Base-by-base conservation (phyloP, 2,329 filamentous ascomycete genomes). In the Colletotrichum paranaense region DNA sequence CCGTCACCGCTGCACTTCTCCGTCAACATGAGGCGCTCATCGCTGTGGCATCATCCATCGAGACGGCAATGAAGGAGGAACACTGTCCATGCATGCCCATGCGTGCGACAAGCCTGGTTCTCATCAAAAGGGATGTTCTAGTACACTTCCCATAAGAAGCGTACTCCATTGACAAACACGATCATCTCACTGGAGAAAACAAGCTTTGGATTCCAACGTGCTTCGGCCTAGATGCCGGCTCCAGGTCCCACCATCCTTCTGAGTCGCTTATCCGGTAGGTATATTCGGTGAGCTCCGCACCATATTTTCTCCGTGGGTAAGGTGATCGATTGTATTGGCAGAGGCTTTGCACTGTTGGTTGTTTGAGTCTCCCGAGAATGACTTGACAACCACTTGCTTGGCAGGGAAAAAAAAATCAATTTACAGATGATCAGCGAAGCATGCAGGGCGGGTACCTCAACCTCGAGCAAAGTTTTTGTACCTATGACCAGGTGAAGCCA, bases 401-500 rank as follows among this genome's bases (percentile, higher is more conserved):
- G 9, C 30, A 5, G 22, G 52, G 8, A 32, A 32, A 11, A 8
- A 32, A 12, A 14, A 35, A 49, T 5, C 32, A 49, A 49, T 22
- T 3, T 32, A 24, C n/a, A 63, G n/a, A 32, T 14, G 46, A 24
- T 53, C 8, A 35, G 24, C 30, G 42, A 26, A 14, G 30, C 19
- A 19, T 63, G 46, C 28, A 53, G 62, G 32, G 38, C 53, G 32
- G 35, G n/a, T 7, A 12, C 35, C 22, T 64, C 35, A n/a, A 56
- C 49, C 67, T n/a, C 26, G 16, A 65, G 32, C 57, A 62, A 24
- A 63, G 38, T 72, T 63, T 63, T n/a, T 56, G 52, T n/a, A 28
- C 58, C 42, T 56, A 38, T 28, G 28, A 58, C 57, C 35, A 49
- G 64, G 49, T 56, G 58, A 68, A 62, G 63, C 64, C 35, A 62